phyloP scores from a whole-genome alignment of 1,284 basidiomycete genomes.

The Pyrrhoderma noxium region DNA sequence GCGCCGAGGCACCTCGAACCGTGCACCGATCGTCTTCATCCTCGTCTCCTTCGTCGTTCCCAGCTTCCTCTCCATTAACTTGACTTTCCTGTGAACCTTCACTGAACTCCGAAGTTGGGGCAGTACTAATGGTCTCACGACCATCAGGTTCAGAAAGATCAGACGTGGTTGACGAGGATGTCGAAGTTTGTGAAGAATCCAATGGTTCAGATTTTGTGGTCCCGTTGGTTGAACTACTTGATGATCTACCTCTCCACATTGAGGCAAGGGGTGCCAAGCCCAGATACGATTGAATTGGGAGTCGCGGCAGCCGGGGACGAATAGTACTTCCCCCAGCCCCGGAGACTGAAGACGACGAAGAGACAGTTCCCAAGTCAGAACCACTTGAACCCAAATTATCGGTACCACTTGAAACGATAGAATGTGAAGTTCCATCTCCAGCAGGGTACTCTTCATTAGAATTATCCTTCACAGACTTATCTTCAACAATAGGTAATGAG shows the following conservation, averaged over 20 bases:
- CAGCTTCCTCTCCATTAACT: neutral
- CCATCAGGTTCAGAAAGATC: neutral
- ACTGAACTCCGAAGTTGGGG: constrained; percentile 1
- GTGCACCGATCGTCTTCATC: constrained; percentile 56
- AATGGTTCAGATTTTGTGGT: neutral
- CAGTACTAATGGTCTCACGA: neutral
- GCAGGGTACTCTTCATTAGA: neutral
- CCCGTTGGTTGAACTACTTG: neutral
- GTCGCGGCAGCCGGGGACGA: constrained; percentile 12
- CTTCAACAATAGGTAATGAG: constrained; percentile 3
- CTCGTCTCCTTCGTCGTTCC: constrained; percentile 24
- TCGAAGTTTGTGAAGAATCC: neutral
- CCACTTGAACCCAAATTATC: neutral
- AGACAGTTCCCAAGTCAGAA: neutral
- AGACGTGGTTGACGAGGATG: neutral
- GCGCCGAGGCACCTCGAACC: constrained; percentile 33
- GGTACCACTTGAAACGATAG: neutral
- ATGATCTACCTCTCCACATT: constrained; percentile 17
- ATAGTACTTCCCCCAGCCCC: neutral
- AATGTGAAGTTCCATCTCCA: too few relatives aligned
- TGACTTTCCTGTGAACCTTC: neutral
- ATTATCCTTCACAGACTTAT: neutral
- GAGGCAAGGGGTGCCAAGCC: constrained; percentile 15
- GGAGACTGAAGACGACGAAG: constrained; percentile 1
- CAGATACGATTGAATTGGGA: constrained; percentile 15